Base-by-base conservation (phyloP, 2,329 filamentous ascomycete species). In the Aspergillus unguis region DNA sequence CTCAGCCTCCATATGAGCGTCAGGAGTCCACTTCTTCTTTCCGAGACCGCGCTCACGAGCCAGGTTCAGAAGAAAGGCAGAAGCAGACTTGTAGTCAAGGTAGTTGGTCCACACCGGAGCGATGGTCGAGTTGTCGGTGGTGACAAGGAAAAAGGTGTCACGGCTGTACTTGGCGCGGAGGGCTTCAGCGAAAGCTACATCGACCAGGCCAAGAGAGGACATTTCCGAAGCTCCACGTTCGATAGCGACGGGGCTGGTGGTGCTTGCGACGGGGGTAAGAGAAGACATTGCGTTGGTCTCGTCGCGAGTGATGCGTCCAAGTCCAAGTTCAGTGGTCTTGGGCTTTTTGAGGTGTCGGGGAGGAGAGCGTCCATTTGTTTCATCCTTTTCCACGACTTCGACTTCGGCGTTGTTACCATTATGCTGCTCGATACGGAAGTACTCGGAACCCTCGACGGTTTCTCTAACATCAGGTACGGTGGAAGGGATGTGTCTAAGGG, bases 71-170 rank as follows among this genome's bases (percentile, higher is more conserved):
- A 63, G 41, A 32, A 64, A 65, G 3, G 50, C 32, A 5, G 59
- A 49, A 3, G 58, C 46, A 1, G 53, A 53, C 7, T 23, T 23
- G 41, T 59, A 61, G 25, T 49, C 29, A 36, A 43, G 29, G 51
- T 53, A 63, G 5, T 52, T 52, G 5, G 59, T 35, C 54, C 58
- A 61, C 5, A 58, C 58, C 1, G 62, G 57, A 1, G 58, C 56
- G 52, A 57, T 58, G 3, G 27, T 35, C 7, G 41, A 32, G 23
- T 60, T 56, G 33, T 45, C 55, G 3, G 54, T 47, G 3, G 50
- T 54, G 4, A 61, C 55, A 3, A 62, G 50, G 37, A 65, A 62
- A 9, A 32, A 56, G 5, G 60, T 59, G 3, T 54, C 32, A 11
- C 32, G 29, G 7, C 35, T 11, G 17, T 48, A 33, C 10, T 25